These are phyloP conservation scores for Cryptococcus sp. DNA, from an alignment of 1,284 basidiomycete genomes.

Conservation along the genomic window DNA sequence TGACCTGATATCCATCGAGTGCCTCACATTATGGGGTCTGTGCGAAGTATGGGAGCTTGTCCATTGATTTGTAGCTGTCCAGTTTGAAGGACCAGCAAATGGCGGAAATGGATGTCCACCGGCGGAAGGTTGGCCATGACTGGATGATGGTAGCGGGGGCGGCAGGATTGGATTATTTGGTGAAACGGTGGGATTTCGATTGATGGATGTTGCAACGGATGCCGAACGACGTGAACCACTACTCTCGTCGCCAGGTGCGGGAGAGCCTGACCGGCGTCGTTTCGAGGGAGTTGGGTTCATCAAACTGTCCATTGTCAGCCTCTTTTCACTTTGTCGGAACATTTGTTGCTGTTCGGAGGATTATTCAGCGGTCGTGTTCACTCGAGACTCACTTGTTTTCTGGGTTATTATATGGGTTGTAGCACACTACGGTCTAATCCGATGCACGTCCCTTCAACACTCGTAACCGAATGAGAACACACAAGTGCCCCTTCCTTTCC, in stretches of 20 bases:
- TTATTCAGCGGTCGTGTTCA: background rate
- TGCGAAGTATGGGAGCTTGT: slow-evolving; percentile 9
- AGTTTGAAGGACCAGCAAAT: slow-evolving; percentile 4
- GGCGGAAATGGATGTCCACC: slow-evolving; percentile 8
- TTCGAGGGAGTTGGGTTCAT: slow-evolving; percentile 21
- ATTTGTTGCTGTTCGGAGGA: background rate
- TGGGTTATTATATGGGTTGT: background rate
- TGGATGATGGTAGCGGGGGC: slow-evolving; percentile 14
- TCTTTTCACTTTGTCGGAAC: background rate
- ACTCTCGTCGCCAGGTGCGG: slow-evolving; percentile 5
- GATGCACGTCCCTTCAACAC: background rate
- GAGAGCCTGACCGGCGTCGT: slow-evolving; percentile 16
- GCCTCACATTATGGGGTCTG: slow-evolving; percentile 1
- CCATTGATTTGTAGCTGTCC: slow-evolving; percentile 11
- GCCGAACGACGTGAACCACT: background rate
- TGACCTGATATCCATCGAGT: slow-evolving; percentile 20
- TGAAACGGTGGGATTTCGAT: slow-evolving; percentile 7
- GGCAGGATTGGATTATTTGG: slow-evolving; percentile 16
- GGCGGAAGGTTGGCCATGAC: background rate
- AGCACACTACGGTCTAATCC: background rate
- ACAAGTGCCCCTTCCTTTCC: background rate
- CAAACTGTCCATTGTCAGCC: background rate
- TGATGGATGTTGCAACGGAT: background rate
- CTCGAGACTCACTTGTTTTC: background rate
- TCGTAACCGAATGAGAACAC: background rate